Percentiles rank a stretch among this genome's conserved stretches.
Evolutionary conservation across 495 filamentous ascomycete genomes (phyloP).

Genomic region (Lophiostoma macrostomum): DNA sequence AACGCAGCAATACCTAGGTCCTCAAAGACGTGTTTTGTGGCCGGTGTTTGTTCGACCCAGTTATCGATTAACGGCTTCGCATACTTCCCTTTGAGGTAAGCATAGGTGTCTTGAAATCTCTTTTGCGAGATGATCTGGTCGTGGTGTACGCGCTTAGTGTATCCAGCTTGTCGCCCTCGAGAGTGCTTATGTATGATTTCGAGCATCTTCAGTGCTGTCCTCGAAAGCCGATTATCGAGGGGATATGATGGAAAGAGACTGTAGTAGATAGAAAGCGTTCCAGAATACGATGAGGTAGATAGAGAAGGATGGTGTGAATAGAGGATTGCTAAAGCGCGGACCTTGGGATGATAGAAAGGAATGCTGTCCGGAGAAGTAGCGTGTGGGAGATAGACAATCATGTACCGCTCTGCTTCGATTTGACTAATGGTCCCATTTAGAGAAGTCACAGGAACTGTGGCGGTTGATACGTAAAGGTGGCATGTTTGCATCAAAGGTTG

Average conservation of each 20-base stretch:
- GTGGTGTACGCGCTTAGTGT: conserved; percentile 70
- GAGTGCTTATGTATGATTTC: conserved; percentile 74
- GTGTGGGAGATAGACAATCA: conserved; percentile 82
- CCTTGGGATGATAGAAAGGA: conserved; percentile 82
- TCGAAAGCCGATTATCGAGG: conserved; percentile 54
- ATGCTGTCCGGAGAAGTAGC: conserved; percentile 56
- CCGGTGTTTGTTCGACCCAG: conserved; percentile 87
- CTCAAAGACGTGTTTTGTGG: conserved; percentile 90
- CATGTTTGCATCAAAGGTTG: conserved; percentile 74
- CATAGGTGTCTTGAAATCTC: conserved; percentile 74
- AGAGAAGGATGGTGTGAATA: conserved; percentile 53
- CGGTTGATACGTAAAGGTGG: conserved; percentile 53
- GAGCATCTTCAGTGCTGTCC: conserved; percentile 70
- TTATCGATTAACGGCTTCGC: conserved; percentile 59
- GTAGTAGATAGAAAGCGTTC: conserved; percentile 65
- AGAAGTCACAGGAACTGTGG: conserved; percentile 9
- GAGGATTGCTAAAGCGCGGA: conserved; percentile 69
- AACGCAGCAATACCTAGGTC: conserved; percentile 92
- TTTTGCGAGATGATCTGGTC: conserved; percentile 73
- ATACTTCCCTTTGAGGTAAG: conserved; percentile 74
- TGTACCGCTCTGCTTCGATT: conserved; percentile 39
- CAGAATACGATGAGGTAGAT: conserved; percentile 37
- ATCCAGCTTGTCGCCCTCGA: conserved; percentile 57
- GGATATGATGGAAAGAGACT: conserved; percentile 51
- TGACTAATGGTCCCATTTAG: conserved; percentile 12